Conservation (phyloP, 306 rosid species). For the Inga leiocalycina region DNA sequence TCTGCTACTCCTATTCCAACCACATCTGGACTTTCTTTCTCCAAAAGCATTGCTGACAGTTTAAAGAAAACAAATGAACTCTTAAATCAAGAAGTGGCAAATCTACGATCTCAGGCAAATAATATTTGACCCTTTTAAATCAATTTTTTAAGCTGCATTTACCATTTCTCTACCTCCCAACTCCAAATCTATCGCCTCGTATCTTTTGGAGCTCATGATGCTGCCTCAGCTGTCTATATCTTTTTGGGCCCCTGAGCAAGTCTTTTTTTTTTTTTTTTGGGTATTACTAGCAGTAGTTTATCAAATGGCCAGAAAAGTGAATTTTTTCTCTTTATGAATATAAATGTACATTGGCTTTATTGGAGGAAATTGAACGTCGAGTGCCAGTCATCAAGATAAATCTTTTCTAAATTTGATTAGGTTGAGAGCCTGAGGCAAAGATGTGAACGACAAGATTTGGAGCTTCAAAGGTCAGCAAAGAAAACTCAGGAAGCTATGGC, state of each 20-base stretch:
- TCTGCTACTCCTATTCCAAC: constrained; percentile 98
- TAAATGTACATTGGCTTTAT: neutral
- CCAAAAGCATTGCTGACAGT: constrained; percentile 79
- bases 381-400: neutral
- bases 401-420: constrained; percentile 46
- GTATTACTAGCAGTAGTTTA: neutral
- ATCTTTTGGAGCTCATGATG: neutral
- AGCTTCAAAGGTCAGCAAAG: constrained; percentile 82
- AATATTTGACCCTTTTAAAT: constrained; percentile 19
- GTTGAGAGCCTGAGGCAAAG: constrained; percentile 83
- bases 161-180: neutral
- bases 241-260: neutral
- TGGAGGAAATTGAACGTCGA: neutral
- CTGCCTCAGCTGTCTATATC: neutral
- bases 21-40: constrained; percentile 89
- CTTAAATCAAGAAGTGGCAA: constrained; percentile 84
- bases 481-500: constrained; percentile 84
- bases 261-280: neutral
- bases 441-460: constrained; percentile 81
- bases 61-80: constrained; percentile 93
- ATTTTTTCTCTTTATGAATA: neutral
- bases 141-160: constrained; percentile 9
- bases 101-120: constrained; percentile 80
- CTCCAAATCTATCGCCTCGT: neutral
- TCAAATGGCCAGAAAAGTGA: neutral